Base-by-base conservation (phyloP, 2,329 filamentous ascomycete genomes). In the Microdochium bolleyi region DNA sequence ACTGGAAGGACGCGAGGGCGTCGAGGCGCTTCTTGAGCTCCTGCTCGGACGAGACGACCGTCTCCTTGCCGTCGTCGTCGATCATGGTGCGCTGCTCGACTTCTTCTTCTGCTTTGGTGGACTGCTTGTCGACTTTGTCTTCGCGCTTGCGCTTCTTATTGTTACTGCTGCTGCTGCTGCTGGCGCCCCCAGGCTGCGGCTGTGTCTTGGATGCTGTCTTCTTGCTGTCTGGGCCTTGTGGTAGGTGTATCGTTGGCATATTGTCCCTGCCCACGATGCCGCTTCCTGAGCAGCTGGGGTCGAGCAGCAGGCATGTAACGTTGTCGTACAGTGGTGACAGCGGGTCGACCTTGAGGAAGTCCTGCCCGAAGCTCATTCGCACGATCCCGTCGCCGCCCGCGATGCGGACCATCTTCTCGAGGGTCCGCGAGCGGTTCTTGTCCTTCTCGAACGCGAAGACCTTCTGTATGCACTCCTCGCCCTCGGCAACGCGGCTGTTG, bases 211-310 rank as follows among this genome's bases (percentile, higher is more conserved):
- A 38, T 10, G 55, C 24, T n/a, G 72, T 65, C 58, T 77, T 56
- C 48, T 61, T 61, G 14, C 22, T 21, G 48, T 14, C 60, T 2
- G 66, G 60, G 16, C 62, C 57, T 34, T 71, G 65, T 2, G 76
- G 77, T 25, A 95, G 73, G 56, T 85, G 76, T 41, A 94, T 68
- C 57, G 80, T 71, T 3, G 89, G 84, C 66, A 85, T 81, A 48
- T 91, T 88, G 60, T 96, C 91, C 21, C 94, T 81, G 2, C 92
- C 89, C 24, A 96, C 83, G 53, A 99, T 99, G 1, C 94, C 94
- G 64, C 90, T 96, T 0, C 94, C 94, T 1, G 92, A 96, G 66
- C 94, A 99, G 65, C 90, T 96, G 0, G 94, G 94, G 65, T 99
- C 94, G 2, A 99, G 78, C 0, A 99, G 76, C 41, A 99, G 74